These are phyloP conservation scores for Platanus orientalis DNA, from an alignment of 164 flowering plant species.

Conservation along the genomic window DNA sequence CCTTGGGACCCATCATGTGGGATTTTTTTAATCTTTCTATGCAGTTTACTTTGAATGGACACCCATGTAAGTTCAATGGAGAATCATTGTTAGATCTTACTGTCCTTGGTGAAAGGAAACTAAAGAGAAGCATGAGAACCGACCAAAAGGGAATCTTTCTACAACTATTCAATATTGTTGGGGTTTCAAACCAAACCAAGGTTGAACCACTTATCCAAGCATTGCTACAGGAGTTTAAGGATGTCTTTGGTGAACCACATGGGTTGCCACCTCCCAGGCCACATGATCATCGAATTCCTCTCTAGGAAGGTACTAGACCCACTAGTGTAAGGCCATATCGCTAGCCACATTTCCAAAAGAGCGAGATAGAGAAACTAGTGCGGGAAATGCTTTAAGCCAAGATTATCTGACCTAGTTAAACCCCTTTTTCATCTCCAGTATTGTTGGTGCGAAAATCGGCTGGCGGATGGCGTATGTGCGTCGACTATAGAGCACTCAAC, in stretches of 20 bases:
- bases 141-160: neutral
- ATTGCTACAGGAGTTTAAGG: neutral
- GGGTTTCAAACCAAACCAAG: neutral
- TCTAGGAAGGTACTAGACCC: neutral
- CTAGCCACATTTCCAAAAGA: neutral
- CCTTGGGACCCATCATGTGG: neutral
- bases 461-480: neutral
- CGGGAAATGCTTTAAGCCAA: neutral
- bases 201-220: neutral
- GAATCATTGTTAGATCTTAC: too few relatives aligned
- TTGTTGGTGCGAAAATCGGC: neutral
- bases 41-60: neutral
- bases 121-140: neutral
- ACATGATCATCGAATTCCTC: neutral
- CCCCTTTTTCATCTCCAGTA: neutral
- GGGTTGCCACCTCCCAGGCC: neutral
- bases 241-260: neutral
- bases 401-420: neutral
- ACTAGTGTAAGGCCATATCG: neutral
- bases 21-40: too few relatives aligned
- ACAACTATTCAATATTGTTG: neutral
- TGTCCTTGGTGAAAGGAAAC: too few relatives aligned
- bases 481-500: neutral
- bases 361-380: neutral
- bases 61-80: too few relatives aligned